A percentile compares a stretch with the other conserved stretches of the same genome.
Evolutionary conservation across 352 stramenopile species (phyloP).

Genomic region (Globisporangium canariense): DNA sequence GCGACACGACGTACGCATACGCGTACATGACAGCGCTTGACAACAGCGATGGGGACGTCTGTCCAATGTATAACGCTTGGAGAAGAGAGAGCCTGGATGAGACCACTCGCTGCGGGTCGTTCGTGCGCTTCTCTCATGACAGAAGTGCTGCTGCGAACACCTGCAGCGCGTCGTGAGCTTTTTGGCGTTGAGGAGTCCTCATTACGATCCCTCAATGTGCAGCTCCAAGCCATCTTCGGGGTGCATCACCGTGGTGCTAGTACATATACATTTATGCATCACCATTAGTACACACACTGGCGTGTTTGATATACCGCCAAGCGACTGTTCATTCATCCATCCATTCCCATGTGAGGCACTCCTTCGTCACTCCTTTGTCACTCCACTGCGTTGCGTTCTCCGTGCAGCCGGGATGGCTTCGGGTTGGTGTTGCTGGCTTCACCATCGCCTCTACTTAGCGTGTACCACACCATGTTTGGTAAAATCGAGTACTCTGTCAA

Average conservation of each 20-base stretch:
- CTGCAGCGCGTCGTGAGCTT: slow-evolving; percentile 1
- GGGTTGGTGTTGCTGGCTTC: too few relatives aligned
- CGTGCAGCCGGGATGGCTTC: too few relatives aligned
- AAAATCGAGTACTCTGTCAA: too few relatives aligned
- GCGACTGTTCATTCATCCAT: too few relatives aligned
- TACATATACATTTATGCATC: not conserved
- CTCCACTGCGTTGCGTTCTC: not conserved
- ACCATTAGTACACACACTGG: not conserved
- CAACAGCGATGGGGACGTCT: not conserved
- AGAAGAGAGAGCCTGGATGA: not conserved
- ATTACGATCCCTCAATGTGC: slow-evolving; percentile 1
- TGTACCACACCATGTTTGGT: too few relatives aligned
- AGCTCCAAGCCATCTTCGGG: not conserved
- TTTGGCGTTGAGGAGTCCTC: not conserved
- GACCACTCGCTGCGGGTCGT: not conserved
- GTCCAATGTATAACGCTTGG: slow-evolving; percentile 39
- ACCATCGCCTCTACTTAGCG: too few relatives aligned
- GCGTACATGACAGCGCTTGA: not conserved
- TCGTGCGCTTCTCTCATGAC: slow-evolving; percentile 2
- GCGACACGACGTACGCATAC: too few relatives aligned
- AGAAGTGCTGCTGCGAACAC: not conserved
- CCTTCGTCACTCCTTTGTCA: too few relatives aligned
- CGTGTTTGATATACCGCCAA: not conserved
- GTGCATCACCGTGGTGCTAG: not conserved
- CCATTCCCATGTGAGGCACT: too few relatives aligned